phyloP scores from a whole-genome alignment of 352 stramenopile genomes.

The Phytophthora podocarpi region DNA sequence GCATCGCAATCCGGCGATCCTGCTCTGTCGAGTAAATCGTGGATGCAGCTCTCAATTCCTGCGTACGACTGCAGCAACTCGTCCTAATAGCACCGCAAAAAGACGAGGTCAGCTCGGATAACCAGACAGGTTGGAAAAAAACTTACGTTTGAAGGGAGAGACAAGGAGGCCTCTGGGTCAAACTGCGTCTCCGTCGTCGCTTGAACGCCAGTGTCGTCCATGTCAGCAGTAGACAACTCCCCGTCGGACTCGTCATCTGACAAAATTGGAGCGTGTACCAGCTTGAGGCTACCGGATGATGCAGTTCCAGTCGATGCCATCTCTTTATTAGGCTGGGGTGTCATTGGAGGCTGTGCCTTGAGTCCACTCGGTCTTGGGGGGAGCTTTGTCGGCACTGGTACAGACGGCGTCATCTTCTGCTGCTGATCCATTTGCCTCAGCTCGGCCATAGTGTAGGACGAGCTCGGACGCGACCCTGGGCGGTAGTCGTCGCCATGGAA shows the following conservation, averaged over 20 bases:
- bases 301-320: background rate
- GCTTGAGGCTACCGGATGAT: constrained; percentile 34
- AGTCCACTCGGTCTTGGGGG: constrained; percentile 22
- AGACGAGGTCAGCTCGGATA: background rate
- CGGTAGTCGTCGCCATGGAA: constrained; percentile 85
- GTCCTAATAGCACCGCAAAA: constrained; percentile 24
- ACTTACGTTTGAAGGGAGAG: constrained; percentile 51
- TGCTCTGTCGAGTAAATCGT: constrained; percentile 14
- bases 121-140: background rate
- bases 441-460: constrained; percentile 60
- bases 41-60: constrained; percentile 32
- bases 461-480: constrained; percentile 67
- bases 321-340: background rate
- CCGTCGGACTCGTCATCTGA: constrained; percentile 21
- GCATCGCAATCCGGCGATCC: background rate
- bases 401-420: constrained; percentile 12
- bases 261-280: constrained; percentile 50
- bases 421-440: constrained; percentile 45
- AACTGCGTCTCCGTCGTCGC: constrained; percentile 20
- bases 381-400: constrained; percentile 11
- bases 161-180: constrained; percentile 51
- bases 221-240: background rate
- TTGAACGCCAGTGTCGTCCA: constrained; percentile 1
- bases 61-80: constrained; percentile 34
- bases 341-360: constrained; percentile 11